Evolutionary conservation across 1,284 basidiomycete species (phyloP).

Genomic region (Ustilago sp.): DNA sequence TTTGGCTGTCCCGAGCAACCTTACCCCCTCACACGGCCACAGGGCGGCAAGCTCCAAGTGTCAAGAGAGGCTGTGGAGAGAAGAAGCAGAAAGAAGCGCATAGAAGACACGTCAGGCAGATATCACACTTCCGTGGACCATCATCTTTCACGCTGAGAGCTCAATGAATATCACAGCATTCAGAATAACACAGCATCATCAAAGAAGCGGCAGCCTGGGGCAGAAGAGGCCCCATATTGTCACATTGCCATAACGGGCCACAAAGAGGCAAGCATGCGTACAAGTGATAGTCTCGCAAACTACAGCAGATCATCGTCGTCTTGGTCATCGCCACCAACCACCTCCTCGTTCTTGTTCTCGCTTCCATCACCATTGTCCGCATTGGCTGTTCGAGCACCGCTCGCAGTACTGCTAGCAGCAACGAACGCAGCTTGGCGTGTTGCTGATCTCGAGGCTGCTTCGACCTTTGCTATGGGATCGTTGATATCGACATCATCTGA

Average conservation of each 20-base stretch:
- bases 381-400: slow-evolving; percentile 75
- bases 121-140: slow-evolving; percentile 11
- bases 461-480: slow-evolving; percentile 74
- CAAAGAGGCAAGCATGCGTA: no score
- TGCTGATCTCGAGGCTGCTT: slow-evolving; percentile 27
- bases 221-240: not conserved
- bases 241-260: no score
- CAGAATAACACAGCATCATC: not conserved
- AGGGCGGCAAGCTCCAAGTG: not conserved
- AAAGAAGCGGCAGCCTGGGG: not conserved
- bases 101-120: slow-evolving; percentile 16
- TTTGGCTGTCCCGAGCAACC: slow-evolving; percentile 6
- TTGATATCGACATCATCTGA: slow-evolving; percentile 70
- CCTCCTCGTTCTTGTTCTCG: slow-evolving; percentile 53
- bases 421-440: slow-evolving; percentile 40
- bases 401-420: slow-evolving; percentile 72
- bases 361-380: slow-evolving; percentile 73
- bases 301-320: slow-evolving; percentile 68
- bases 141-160: not conserved
- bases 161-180: not conserved
- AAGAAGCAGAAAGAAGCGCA: slow-evolving; percentile 20
- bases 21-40: not conserved
- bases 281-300: not conserved
- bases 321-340: slow-evolving; percentile 57
- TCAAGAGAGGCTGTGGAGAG: slow-evolving; percentile 8